phyloP scores from a whole-genome alignment of 2,329 filamentous ascomycete genomes.

The Aschersonia sp. region DNA sequence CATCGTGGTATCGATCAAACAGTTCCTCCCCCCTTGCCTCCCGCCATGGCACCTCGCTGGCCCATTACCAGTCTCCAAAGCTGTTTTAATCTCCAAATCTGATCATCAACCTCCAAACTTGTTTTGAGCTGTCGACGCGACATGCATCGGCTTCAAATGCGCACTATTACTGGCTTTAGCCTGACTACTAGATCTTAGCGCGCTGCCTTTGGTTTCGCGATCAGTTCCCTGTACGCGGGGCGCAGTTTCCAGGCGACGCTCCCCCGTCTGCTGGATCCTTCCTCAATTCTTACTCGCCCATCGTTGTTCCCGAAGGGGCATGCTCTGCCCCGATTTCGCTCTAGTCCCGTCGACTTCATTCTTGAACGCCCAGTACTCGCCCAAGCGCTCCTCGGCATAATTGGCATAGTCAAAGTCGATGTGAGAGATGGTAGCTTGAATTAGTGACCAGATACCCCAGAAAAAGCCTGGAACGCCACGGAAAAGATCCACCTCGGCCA shows the following conservation, averaged over 20 bases:
- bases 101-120: no score
- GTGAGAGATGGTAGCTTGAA: conserved; percentile 84
- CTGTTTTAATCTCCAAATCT: no score
- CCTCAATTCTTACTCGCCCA: conserved; percentile 42
- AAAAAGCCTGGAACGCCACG: conserved; percentile 80
- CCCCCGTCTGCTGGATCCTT: conserved; percentile 3
- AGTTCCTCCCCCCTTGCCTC: no score
- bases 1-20: no score
- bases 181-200: no score
- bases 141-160: no score
- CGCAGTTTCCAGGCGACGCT: neutral
- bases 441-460: conserved; percentile 91
- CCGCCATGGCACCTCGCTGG: no score
- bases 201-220: no score
- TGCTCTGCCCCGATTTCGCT: conserved; percentile 33
- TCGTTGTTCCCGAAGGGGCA: conserved; percentile 61
- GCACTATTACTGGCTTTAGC: no score
- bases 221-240: neutral
- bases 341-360: conserved; percentile 54
- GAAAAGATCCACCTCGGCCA: conserved; percentile 72
- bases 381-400: conserved; percentile 74
- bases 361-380: conserved; percentile 91
- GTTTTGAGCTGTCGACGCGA: no score
- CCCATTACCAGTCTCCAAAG: no score
- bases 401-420: conserved; percentile 95